Evolutionary conservation across 1,139 yeast genomes (phyloP).

Genomic region (Hyphopichia buzzinii): DNA sequence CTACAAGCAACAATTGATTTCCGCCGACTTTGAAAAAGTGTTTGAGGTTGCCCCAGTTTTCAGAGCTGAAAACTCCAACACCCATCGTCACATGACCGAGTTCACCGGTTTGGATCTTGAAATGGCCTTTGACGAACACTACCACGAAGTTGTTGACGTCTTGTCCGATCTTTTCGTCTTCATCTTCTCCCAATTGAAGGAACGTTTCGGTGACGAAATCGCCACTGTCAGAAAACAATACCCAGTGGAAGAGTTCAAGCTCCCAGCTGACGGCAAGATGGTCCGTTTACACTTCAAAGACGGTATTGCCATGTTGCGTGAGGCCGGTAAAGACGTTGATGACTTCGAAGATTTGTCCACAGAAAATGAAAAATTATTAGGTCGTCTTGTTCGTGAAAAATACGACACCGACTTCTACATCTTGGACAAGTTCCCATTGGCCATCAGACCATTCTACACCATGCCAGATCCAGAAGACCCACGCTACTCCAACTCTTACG

Average conservation of each 20-base stretch:
- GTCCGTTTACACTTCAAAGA: slow-evolving; percentile 86
- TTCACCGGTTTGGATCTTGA: slow-evolving; percentile 96
- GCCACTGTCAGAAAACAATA: slow-evolving; percentile 89
- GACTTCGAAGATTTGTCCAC: slow-evolving; percentile 90
- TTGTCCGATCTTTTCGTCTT: slow-evolving; percentile 84
- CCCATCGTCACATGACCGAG: slow-evolving; percentile 99
- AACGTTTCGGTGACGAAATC: slow-evolving; percentile 78
- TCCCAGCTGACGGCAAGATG: slow-evolving; percentile 89
- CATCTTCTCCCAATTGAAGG: slow-evolving; percentile 80
- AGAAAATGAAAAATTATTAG: slow-evolving; percentile 90
- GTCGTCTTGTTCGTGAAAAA: slow-evolving; percentile 86
- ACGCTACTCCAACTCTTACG: slow-evolving; percentile 90
- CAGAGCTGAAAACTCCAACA: slow-evolving; percentile 98
- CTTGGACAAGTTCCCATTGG: slow-evolving; percentile 96
- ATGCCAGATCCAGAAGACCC: slow-evolving; percentile 97
- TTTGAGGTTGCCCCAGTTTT: slow-evolving; percentile 97
- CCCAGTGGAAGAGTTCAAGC: slow-evolving; percentile 96
- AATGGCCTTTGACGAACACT: slow-evolving; percentile 97
- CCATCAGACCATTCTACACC: slow-evolving; percentile 96
- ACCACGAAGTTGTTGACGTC: slow-evolving; percentile 87
- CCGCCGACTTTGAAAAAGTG: slow-evolving; percentile 95
- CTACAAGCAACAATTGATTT: slow-evolving; percentile 96
- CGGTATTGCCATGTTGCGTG: slow-evolving; percentile 82
- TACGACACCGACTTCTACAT: slow-evolving; percentile 97
- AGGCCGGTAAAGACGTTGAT: slow-evolving; percentile 76